Evolutionary conservation across 129 eudicot species (phyloP), one percentile per base, ranked within the genome.

Genomic region (Tagetes erecta): DNA sequence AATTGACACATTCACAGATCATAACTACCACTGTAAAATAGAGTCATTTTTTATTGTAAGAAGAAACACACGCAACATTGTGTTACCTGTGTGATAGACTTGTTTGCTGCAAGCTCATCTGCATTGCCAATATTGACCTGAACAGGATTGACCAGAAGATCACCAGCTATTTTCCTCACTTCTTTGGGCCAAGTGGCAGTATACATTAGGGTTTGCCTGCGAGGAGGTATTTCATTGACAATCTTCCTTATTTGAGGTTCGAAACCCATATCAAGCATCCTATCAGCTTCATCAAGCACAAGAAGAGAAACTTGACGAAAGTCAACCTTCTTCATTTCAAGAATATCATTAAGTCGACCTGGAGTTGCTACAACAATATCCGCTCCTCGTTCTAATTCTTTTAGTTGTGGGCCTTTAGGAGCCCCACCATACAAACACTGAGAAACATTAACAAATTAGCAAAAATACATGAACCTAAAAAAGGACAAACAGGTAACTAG

Each of bases 161-260:
- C 97, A 12, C 88, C 70, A 14, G 98, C 98, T 77, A 93, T 93
- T 84, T 88, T 86, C 49, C 91, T 79, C 41, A 93, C 98, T 86
- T 93, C 98, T 67, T 90, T 93, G 4, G 98, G 98, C 98, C 98
- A 93, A 42, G 98, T 93, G 50, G 98, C 98, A 3, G 98, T 90
- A 80, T 86, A 93, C 98, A 93, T 93, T 31, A 93, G 92, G 33
- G 98, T 93, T 70, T 93, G 98, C 71, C 98, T 80, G 60, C 86
- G 89, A 5, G 96, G 91, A 58, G 98, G 98, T 57, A 93, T 88
- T 82, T 90, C 97, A 65, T 93, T 90, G 30, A 93, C 97, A 70
- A 93, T 90, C 82, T 93, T 93, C 39, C 98, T 90, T 42, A 93
- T 93, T 79, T 93, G 98, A 76, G 98, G 98, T 82, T 93, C 98